Base-by-base conservation (phyloP, 805 yeast genomes). In the Candida odintsovae region DNA sequence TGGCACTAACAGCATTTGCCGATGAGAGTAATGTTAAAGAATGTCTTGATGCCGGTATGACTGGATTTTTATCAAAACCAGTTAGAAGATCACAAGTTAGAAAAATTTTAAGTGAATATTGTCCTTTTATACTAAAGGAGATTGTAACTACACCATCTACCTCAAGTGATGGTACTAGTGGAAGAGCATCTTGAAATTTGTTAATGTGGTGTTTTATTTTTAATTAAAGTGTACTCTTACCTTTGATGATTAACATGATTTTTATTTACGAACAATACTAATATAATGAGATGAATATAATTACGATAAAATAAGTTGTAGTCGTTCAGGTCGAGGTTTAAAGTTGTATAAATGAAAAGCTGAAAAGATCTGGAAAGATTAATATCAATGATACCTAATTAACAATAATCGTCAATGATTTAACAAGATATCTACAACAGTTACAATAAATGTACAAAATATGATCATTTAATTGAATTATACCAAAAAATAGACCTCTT, bases 1-100 rank as follows among this genome's bases (percentile, higher is more conserved):
- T 92, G 35, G 98, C 97, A 0, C 74, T 92, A 45, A 90, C 98
- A 0, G 98, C 97, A 1, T 92, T 86, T 71, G 97, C 97, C 0
- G 97, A 92, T 64, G 89, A 87, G 52, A 82, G 90, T 40, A 92
- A 90, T 58, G 90, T 86, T 36, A 82, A 81, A 54, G 95, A 81
- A 50, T 90, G 98, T 64, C 62, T 86, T 47, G 83, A 80, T 18
- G 82, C 85, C n/a, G 98, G 98, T 4, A 94, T 92, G 98, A 73
- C 83, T 52, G 95, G 94, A 15, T 92, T 92, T 64, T 71, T 92
- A 52, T 77, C 95, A 2, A 92, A 92, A 57, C 99, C 99, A 0
- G 80, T 90, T 20, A 75, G 87, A 63, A 74, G 96, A 61, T 71
- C 78, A 12, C 78, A 84, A 50, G 67, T 90, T 51, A 73, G 80